Conservation (phyloP, 108 stramenopile species). For the Parietichytrium sp. region DNA sequence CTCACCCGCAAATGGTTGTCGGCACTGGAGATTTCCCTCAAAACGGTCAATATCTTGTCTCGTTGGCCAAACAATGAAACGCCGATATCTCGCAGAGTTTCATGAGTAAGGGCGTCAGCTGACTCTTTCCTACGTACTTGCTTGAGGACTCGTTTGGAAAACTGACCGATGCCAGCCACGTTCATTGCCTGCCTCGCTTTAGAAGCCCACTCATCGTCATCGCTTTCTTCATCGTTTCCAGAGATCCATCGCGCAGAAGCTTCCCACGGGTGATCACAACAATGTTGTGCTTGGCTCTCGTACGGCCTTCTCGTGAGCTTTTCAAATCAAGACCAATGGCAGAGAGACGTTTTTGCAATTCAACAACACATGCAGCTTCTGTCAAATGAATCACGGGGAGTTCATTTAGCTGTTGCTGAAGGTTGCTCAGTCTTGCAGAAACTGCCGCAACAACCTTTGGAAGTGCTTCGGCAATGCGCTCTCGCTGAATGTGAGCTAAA, state of each 20-base stretch:
- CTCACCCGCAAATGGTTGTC: not conserved
- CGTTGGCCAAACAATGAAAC: not conserved
- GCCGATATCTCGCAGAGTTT: not conserved
- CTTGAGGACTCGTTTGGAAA: not conserved
- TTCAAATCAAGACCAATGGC: not conserved
- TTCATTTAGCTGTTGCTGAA: not conserved
- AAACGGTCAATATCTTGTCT: not conserved
- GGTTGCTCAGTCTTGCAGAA: not conserved
- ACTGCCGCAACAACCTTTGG: not conserved
- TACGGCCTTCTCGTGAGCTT: not conserved
- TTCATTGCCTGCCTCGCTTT: not conserved
- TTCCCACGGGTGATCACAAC: not conserved
- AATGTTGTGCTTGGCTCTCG: not conserved
- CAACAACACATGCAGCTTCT: not conserved
- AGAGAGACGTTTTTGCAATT: not conserved
- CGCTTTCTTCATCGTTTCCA: not conserved
- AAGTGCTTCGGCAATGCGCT: not conserved
- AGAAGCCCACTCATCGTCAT: not conserved
- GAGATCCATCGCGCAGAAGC: not conserved
- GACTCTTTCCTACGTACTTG: no score
- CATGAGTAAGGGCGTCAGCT: not conserved
- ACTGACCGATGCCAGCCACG: not conserved
- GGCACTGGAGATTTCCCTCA: not conserved
- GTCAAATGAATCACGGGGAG: not conserved
- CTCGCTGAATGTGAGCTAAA: not conserved